These are phyloP conservation scores for Oryza rufipogon DNA, from an alignment of 176 grass and related monocot genomes.

Conservation along the genomic window DNA sequence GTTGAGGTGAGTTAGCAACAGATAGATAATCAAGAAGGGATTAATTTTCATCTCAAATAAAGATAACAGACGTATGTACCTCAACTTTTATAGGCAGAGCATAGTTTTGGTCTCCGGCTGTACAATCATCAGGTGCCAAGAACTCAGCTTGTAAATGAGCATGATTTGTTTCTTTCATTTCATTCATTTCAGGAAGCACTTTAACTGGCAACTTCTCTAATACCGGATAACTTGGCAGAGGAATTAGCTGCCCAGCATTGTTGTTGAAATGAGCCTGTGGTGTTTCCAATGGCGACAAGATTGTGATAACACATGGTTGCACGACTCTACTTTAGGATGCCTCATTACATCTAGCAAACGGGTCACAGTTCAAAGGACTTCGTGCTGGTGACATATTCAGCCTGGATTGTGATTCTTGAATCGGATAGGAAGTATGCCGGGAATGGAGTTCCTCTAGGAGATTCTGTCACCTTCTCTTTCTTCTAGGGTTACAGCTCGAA, in stretches of 20 bases:
- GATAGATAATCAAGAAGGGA: neutral
- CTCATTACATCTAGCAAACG: neutral
- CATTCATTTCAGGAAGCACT: neutral
- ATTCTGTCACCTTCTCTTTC: constrained; percentile 21
- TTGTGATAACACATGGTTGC: neutral
- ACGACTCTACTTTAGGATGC: neutral
- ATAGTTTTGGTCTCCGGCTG: neutral
- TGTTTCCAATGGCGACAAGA: neutral
- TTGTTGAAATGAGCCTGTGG: neutral
- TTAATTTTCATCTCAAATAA: neutral
- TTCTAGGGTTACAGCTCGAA: constrained; percentile 31
- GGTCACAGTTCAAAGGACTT: constrained; percentile 1
- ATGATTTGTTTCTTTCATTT: neutral
- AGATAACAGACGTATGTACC: neutral
- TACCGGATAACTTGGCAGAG: neutral
- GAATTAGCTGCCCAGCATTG: constrained; percentile 3
- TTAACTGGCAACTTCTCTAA: neutral
- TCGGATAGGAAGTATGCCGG: neutral
- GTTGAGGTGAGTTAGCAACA: neutral
- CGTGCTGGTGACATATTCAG: neutral
- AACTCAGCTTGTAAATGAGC: too few species aligned
- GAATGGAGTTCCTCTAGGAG: neutral
- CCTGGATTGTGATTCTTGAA: constrained; percentile 4
- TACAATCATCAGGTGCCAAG: too few species aligned
- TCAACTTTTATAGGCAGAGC: constrained; percentile 19